phyloP scores from a whole-genome alignment of 2,329 filamentous ascomycete species.

The Thermoascus crustaceus region DNA sequence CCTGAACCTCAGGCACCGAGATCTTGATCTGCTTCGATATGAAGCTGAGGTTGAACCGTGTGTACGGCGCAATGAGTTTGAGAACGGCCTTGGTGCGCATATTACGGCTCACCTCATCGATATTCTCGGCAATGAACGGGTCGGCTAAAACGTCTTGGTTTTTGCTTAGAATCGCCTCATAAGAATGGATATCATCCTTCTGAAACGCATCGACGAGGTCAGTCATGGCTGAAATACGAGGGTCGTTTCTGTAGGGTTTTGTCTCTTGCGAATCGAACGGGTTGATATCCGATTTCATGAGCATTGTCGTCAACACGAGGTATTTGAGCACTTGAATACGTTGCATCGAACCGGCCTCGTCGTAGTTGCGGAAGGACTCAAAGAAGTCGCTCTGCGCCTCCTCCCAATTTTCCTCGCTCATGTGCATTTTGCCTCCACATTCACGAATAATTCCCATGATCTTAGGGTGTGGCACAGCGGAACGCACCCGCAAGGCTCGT shows the following conservation, averaged over 20 bases:
- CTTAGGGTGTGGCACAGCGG: slow-evolving; percentile 95
- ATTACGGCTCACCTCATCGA: slow-evolving; percentile 95
- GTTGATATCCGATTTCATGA: slow-evolving; percentile 98
- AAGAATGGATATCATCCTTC: slow-evolving; percentile 83
- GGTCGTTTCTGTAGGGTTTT: slow-evolving; percentile 94
- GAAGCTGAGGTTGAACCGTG: slow-evolving; percentile 78
- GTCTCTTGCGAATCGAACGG: slow-evolving; percentile 98
- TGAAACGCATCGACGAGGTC: slow-evolving; percentile 95
- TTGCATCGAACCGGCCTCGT: slow-evolving; percentile 92
- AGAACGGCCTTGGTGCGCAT: slow-evolving; percentile 95
- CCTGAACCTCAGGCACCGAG: slow-evolving; percentile 75
- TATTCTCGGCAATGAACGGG: slow-evolving; percentile 96
- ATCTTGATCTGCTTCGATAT: slow-evolving; percentile 86
- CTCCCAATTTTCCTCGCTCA: slow-evolving; percentile 99
- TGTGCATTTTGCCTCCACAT: slow-evolving; percentile 99
- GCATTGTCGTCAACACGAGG: slow-evolving; percentile 89
- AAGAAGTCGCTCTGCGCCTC: slow-evolving; percentile 96
- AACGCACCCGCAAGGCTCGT: slow-evolving; percentile 81
- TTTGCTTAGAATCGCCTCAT: slow-evolving; percentile 77
- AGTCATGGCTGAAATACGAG: slow-evolving; percentile 93
- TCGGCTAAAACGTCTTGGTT: slow-evolving; percentile 87
- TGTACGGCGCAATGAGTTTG: slow-evolving; percentile 91
- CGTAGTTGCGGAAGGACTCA: slow-evolving; percentile 97
- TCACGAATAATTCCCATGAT: slow-evolving; percentile 99
- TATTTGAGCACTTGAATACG: slow-evolving; percentile 97